Evolutionary conservation across 371 early-diverging fungal genomes (phyloP).

Genomic region (Lichtheimia ramosa): DNA sequence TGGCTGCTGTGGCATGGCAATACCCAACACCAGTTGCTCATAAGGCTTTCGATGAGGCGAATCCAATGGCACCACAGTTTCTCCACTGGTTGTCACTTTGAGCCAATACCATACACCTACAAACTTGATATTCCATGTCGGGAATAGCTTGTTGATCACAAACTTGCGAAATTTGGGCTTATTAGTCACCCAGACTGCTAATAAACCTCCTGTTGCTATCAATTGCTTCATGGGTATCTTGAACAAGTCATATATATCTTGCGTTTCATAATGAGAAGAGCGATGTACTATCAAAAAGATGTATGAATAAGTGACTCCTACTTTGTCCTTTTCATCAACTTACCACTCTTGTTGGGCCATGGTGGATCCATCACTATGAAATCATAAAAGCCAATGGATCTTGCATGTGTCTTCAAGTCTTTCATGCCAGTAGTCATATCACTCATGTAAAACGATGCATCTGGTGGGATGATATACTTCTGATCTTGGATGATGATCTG

Average conservation of each 20-base stretch:
- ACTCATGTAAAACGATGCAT: constrained; percentile 35
- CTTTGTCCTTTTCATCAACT: not conserved
- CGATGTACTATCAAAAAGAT: constrained; percentile 40
- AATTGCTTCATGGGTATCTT: constrained; percentile 57
- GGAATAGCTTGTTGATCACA: constrained; percentile 66
- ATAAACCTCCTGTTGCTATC: constrained; percentile 29
- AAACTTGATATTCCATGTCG: constrained; percentile 60
- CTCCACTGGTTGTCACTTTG: constrained; percentile 58
- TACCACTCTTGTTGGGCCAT: constrained; percentile 72
- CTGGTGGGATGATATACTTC: constrained; percentile 38
- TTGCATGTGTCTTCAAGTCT: constrained; percentile 31
- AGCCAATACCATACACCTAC: constrained; percentile 71
- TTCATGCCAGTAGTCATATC: constrained; percentile 30
- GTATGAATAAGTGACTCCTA: not conserved
- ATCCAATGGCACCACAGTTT: constrained; percentile 53
- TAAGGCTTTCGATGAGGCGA: constrained; percentile 68
- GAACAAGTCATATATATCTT: constrained; percentile 71
- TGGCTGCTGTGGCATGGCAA: not conserved
- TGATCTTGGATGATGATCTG: constrained; percentile 18
- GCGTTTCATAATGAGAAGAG: constrained; percentile 54
- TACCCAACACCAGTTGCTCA: constrained; percentile 64
- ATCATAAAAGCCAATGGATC: constrained; percentile 17
- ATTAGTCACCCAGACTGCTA: constrained; percentile 81
- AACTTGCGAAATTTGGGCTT: constrained; percentile 60
- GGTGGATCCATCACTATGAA: constrained; percentile 79